Evolutionary conservation across 225 moss, liverwort and hornwort genomes (phyloP).

Genomic region (Physcomitrium patens): DNA sequence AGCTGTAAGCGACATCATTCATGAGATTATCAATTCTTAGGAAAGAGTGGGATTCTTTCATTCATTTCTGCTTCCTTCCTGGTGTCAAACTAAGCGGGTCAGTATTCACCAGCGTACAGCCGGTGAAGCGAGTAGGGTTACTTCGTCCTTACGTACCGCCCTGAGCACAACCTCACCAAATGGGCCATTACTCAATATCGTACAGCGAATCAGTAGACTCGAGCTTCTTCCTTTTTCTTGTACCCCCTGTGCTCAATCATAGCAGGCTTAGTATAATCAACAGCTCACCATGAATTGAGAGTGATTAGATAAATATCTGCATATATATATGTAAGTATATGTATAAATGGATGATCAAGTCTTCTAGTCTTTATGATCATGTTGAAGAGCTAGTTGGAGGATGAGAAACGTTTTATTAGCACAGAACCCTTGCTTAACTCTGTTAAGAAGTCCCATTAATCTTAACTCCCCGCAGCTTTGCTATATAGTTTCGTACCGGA

Average conservation of each 20-base stretch:
- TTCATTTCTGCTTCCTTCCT: conserved; percentile 22
- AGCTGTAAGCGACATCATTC: conserved; percentile 67
- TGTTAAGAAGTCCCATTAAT: conserved; percentile 1
- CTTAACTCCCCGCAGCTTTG: neutral
- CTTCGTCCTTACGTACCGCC: conserved; percentile 21
- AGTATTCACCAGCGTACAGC: conserved; percentile 5
- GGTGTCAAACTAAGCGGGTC: conserved; percentile 16
- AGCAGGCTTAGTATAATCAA: neutral
- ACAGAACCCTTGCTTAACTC: conserved; percentile 15
- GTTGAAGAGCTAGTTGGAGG: conserved; percentile 18
- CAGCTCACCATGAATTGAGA: conserved; percentile 18
- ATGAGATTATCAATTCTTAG: conserved; percentile 84
- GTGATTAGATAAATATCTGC: too few species aligned
- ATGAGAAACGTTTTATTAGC: conserved; percentile 19
- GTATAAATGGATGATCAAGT: conserved; percentile 20
- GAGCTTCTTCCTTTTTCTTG: too few species aligned
- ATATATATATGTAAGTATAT: too few species aligned
- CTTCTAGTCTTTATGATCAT: neutral
- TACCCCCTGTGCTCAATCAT: too few species aligned
- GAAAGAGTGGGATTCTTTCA: neutral
- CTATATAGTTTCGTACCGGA: neutral
- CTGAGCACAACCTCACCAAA: neutral
- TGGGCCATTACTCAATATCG: too few species aligned
- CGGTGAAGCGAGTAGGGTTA: neutral
- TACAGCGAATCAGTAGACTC: too few species aligned